phyloP scores from a whole-genome alignment of 306 rosid species.

The Herpetospermum pedunculosum region DNA sequence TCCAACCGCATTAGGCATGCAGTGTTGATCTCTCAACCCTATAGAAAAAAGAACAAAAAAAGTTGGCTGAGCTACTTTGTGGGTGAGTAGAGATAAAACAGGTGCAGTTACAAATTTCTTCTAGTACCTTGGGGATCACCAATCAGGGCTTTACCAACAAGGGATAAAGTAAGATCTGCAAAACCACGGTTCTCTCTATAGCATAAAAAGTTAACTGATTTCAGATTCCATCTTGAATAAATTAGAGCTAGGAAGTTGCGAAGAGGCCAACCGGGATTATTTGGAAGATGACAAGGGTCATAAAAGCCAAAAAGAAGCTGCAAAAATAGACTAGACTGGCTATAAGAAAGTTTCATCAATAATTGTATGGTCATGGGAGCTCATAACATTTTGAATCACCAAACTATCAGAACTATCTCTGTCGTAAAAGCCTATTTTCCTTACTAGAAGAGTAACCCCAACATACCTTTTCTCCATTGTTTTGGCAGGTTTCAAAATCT shows the following conservation, averaged over 20 bases:
- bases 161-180: constrained; percentile 70
- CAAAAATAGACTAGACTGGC: constrained; percentile 19
- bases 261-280: constrained; percentile 93
- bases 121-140: constrained; percentile 50
- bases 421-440: constrained; percentile 10
- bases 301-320: constrained; percentile 93
- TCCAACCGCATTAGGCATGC: constrained; percentile 62
- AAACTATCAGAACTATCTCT: constrained; percentile 1
- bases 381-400: constrained; percentile 7
- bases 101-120: constrained; percentile 16
- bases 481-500: constrained; percentile 64
- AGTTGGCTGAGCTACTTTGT: constrained; percentile 12
- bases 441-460: constrained; percentile 16
- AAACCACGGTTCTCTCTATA: constrained; percentile 93
- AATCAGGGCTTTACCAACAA: constrained; percentile 73
- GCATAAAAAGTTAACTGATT: constrained; percentile 58
- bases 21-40: constrained; percentile 42
- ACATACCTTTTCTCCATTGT: constrained; percentile 49
- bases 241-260: constrained; percentile 84
- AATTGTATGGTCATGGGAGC: constrained; percentile 10
- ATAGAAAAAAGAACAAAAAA: constrained; percentile 10
- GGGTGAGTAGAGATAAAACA: constrained; percentile 11
- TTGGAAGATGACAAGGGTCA: constrained; percentile 86
- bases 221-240: constrained; percentile 66
- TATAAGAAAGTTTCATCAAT: constrained; percentile 13